Percentiles rank a stretch among this genome's conserved stretches.
Evolutionary conservation across 495 filamentous ascomycete species (phyloP).

Genomic region (Tirmania nivea): DNA sequence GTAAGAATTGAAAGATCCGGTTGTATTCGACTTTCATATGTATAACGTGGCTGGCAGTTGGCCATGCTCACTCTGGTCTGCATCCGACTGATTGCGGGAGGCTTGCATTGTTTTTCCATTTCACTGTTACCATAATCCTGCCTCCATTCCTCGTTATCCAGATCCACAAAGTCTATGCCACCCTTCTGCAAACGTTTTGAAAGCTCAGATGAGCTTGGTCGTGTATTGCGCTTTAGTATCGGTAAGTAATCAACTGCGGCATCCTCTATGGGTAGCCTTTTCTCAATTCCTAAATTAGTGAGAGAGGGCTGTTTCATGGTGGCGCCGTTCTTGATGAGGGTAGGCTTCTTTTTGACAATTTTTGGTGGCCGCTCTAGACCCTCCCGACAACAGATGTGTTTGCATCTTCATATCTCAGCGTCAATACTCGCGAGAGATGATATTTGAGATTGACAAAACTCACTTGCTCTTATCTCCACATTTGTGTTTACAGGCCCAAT

Average conservation of each 20-base stretch:
- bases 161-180: neutral
- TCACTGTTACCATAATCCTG: neutral
- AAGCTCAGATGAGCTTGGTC: neutral
- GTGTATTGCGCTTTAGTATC: neutral
- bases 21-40: neutral
- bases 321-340: neutral
- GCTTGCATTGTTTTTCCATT: neutral
- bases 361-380: slow-evolving; percentile 62
- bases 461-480: slow-evolving; percentile 55
- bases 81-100: neutral
- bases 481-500: slow-evolving; percentile 67
- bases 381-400: slow-evolving; percentile 75
- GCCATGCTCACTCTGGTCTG: neutral
- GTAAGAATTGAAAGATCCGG: neutral
- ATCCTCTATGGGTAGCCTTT: neutral
- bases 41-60: neutral
- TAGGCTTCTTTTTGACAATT: slow-evolving; percentile 23
- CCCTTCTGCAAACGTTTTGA: neutral
- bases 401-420: slow-evolving; percentile 31
- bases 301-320: no score
- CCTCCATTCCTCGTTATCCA: no score
- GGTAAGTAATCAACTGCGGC: neutral
- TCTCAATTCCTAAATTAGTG: neutral
- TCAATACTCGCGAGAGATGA: neutral
- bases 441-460: slow-evolving; percentile 20